Evolutionary conservation across 148 eudicot species (phyloP), one percentile per base, ranked within the genome.

Genomic region (Camellia granthamiana): DNA sequence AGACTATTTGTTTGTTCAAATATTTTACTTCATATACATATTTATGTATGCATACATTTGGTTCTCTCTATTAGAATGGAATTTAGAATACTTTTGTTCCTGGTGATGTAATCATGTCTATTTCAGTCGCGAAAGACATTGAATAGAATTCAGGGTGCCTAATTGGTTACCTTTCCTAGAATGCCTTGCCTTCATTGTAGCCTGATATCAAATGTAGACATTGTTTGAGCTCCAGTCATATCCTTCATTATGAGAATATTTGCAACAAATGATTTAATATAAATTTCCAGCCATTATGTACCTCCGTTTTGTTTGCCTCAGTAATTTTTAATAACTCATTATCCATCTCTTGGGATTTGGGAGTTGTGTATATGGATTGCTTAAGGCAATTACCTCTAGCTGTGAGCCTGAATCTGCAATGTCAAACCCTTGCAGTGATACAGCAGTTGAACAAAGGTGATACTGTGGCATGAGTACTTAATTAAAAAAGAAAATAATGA

Each of bases 251-350:
- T 23, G 30, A 23, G 30, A 0, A 23, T 23, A 23, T 23, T 0
- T 23, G 30, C 30, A 23, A 23, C 30, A 23, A 23, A 23, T 23
- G 30, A 23, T 23, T 23, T 23, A 23, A 23, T 23, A 98, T 96
- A 77, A 87, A 91, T 85, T 96, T 96, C 83, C 95, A 77, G 47
- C 19, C 71, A 70, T 70, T 19, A n/a, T n/a, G 56, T 38, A 8
- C 14, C 15, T 47, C 56, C 19, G 7, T 14, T 70, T 70, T 47
- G 13, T 49, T 43, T 19, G 58, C 75, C 58, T 19, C 1, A 1
- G 41, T 49, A 47, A 71, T 13, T 71, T 49, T 46, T 30, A 21
- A 14, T 64, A 46, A 18, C 23, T 15, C 55, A 7, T 42, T 46
- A 16, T 46, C 54, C 23, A 4, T 69, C 73, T 2, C 2, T 44